phyloP scores from a whole-genome alignment of 192 early-diverging fungal genomes.

The Gonapodya prolifera region DNA sequence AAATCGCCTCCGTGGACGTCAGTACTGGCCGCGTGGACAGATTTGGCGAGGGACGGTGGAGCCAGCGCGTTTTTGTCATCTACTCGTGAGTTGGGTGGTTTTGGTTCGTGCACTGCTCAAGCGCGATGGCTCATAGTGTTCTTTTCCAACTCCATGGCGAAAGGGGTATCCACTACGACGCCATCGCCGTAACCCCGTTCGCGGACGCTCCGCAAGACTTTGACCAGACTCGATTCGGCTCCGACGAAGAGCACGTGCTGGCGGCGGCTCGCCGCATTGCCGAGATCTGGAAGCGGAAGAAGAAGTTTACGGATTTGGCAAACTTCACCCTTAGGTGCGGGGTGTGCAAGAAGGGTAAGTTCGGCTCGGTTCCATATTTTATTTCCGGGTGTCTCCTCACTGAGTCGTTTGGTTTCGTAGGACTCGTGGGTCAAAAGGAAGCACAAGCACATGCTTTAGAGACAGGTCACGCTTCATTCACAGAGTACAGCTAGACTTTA shows the following conservation, averaged over 20 bases:
- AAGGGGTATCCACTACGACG: slow-evolving; percentile 67
- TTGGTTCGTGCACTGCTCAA: not conserved
- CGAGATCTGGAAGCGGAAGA: slow-evolving; percentile 18
- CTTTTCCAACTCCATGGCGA: no score
- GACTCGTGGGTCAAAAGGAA: not conserved
- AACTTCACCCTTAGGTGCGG: not conserved
- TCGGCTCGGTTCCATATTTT: not conserved
- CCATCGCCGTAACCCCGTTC: slow-evolving; percentile 49
- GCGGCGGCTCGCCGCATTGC: slow-evolving; percentile 24
- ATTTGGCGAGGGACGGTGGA: slow-evolving; percentile 42
- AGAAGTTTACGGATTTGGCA: not conserved
- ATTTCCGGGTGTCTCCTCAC: not conserved
- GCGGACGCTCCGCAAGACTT: slow-evolving; percentile 42
- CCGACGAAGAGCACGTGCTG: slow-evolving; percentile 14
- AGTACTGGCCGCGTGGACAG: slow-evolving; percentile 49
- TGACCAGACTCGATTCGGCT: slow-evolving; percentile 54
- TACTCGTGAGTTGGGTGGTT: not conserved
- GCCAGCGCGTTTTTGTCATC: slow-evolving; percentile 3
- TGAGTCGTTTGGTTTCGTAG: not conserved
- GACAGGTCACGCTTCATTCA: not conserved
- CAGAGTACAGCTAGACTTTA: not conserved
- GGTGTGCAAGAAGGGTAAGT: slow-evolving; percentile 5
- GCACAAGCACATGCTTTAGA: not conserved
- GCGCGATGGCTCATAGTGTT: no score
- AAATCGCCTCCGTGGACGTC: slow-evolving; percentile 69